phyloP scores from a whole-genome alignment of 805 yeast species.

The Helenozyma rhizophorensis region DNA sequence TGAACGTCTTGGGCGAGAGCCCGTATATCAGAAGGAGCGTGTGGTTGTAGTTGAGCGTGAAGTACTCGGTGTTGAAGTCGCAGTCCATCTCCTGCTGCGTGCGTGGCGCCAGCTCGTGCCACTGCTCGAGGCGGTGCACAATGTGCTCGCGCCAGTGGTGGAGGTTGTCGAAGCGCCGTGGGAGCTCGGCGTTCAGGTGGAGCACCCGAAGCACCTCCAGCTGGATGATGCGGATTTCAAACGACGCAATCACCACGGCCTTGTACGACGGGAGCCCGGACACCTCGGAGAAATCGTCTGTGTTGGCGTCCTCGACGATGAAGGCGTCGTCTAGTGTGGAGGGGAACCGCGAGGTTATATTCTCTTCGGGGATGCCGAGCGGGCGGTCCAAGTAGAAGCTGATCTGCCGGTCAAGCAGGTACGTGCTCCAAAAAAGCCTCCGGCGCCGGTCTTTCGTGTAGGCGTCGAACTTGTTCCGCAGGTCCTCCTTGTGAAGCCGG shows the following conservation, averaged over 20 bases:
- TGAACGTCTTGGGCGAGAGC: slow-evolving; percentile 64
- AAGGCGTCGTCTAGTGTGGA: slow-evolving; percentile 69
- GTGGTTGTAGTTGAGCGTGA: slow-evolving; percentile 73
- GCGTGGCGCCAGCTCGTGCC: slow-evolving; percentile 44
- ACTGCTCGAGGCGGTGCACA: slow-evolving; percentile 47
- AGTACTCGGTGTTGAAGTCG: slow-evolving; percentile 65
- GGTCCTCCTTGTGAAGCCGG: slow-evolving; percentile 55
- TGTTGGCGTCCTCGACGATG: slow-evolving; percentile 34
- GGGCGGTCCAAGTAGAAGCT: slow-evolving; percentile 87
- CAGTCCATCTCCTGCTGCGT: slow-evolving; percentile 55
- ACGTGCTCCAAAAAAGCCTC: slow-evolving; percentile 79
- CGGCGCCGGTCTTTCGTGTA: slow-evolving; percentile 60
- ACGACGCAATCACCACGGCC: slow-evolving; percentile 59
- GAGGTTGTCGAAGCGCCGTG: slow-evolving; percentile 52
- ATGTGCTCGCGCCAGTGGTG: slow-evolving; percentile 62
- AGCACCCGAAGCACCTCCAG: slow-evolving; percentile 69
- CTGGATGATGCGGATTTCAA: slow-evolving; percentile 68
- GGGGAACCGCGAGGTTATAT: slow-evolving; percentile 68
- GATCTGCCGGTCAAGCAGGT: slow-evolving; percentile 79
- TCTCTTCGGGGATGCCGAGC: slow-evolving; percentile 81
- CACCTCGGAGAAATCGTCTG: slow-evolving; percentile 28
- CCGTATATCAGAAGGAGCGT: slow-evolving; percentile 71
- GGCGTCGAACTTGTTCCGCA: slow-evolving; percentile 40
- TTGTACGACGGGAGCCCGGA: slow-evolving; percentile 58
- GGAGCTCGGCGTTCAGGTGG: slow-evolving; percentile 69